Evolutionary conservation across 345 rosid genomes (phyloP), one percentile per base, ranked within the genome.

Genomic region (Arabidopsis suecica): DNA sequence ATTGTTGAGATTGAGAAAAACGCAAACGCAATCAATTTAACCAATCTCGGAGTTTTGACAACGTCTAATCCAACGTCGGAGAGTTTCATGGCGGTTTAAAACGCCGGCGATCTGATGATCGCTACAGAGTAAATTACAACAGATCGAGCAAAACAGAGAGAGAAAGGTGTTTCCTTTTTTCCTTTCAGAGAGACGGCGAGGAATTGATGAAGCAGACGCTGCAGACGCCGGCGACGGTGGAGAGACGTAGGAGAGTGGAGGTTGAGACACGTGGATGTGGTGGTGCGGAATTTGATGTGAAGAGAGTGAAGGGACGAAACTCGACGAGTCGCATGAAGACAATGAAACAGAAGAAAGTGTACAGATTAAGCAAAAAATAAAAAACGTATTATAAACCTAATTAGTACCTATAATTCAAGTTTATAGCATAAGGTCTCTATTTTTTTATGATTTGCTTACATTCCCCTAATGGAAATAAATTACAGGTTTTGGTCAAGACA

Each of bases 21-120:
- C 34, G 73, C 73, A 56, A 88, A 64, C 49, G 84, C 80, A 0
- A 82, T 68, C 1, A 82, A 23, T 69, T 81, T 82, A 22, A 87
- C 71, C 14, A 75, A 77, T 62, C 71, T 78, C 0, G 87, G 88
- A n/a, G 84, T 56, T 48, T 78, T 82, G 42, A 82, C 28, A 16
- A 75, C 44, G 22, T 84, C 84, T 1, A 70, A 30, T 65, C 76
- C 72, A 10, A 71, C 33, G 71, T 49, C 76, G 41, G 81, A 5
- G 32, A 67, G 12, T 30, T 81, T 69, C 55, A 71, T 53, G 54
- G 65, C 28, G 79, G 13, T 65, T 48, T 11, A 47, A 57, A 60
- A 60, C 57, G 65, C 65, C 78, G 64, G 58, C 58, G 71, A 65
- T 72, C 61, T 53, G 44, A 42, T 65, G 47, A 47, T 61, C 72